Evolutionary conservation across 208 protist species (phyloP), one percentile per base, ranked within the genome.

Genomic region (Wallacemonas sp.): DNA sequence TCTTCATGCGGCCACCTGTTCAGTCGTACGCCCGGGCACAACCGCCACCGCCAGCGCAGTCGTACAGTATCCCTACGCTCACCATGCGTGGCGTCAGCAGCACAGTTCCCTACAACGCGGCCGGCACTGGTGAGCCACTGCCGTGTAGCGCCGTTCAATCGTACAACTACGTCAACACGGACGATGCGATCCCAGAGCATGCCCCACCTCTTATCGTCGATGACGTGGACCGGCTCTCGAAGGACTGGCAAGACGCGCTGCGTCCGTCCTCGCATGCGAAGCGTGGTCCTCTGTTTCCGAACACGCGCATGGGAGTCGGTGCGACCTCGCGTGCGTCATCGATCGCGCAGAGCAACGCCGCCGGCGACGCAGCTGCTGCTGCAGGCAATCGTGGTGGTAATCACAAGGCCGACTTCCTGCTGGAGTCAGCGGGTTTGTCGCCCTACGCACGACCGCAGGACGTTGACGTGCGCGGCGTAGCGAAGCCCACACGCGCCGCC

Each of bases 221-320:
- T 26, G 71, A 72, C 32, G 67, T 81, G 12, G 33, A 41, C 1
- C 47, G 66, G 41, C 67, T 81, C 9, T 79, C 79, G 30, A 38
- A 70, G 43, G 79, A 78, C n/a, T 85, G 79, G 79, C 74, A 81
- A 52, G 58, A 56, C 21, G 72, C 75, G 6, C 68, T 85, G 46
- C 74, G 71, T 6, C 60, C 57, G 19, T 63, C 57, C 24, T 4
- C 17, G 16, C 30, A 63, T 38, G 19, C 44, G 19, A 16, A 17
- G 6, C 6, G 14, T 6, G 9, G 9, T 14, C 6, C 6, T 41
- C 14, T 41, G 36, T 41, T 41, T 14, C 6, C 6, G 14, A 41
- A 41, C 6, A 14, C 36, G 6, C 9, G 36, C n/a, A n/a, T n/a
- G n/a, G n/a, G n/a, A n/a, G n/a, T n/a, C n/a, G n/a, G n/a, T n/a